Base-by-base conservation (phyloP, 192 early-diverging fungal genomes). In the Coemansia sp. region DNA sequence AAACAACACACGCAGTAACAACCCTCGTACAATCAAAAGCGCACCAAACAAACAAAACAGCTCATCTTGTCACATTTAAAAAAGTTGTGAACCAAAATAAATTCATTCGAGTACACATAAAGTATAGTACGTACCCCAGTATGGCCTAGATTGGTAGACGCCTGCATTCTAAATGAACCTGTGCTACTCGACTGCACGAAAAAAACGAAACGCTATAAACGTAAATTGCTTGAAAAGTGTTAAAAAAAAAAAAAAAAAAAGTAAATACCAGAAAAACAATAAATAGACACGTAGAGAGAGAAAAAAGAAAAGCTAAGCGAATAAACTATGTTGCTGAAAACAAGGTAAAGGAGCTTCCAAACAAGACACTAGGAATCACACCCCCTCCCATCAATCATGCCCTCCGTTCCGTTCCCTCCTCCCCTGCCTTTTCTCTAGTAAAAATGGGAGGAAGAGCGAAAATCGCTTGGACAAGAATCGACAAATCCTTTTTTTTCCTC, bases 151-250 rank as follows among this genome's bases (percentile, higher is more conserved):
- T 58, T 58, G 15, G 56, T 39, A 11, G 56, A 58, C 16, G 56
- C 56, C 56, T 58, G 56, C 56, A 58, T 58, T 58, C 18, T 52
- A 48, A 16, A 15, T n/a, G n/a, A n/a, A n/a, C n/a, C n/a, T n/a
- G 46, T 4, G 41, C 41, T 42, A 11, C 11, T 42, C 41, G 41
- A 11, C 11, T 42, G 41, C 41, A 11, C 11, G 41, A 11, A 8
- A 11, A 11, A 6, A 42, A 11, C 6, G 11, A 11, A 42, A 6
- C 7, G 41, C 11, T 42, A 16, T 48, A 16, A 48, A 48, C 46
- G 46, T 48, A 16, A 48, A 48, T 48, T 48, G 13, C 41, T 42
- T 42, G 7, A 12, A n/a, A 16, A n/a, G 5, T 48, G 46, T 16
- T 42, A 8, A 42, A 11, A 42, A 8, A 8, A 42, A 42, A 42